Base-by-base conservation (phyloP, 2,329 filamentous ascomycete species). In the Stagonosporopsis tanaceti region DNA sequence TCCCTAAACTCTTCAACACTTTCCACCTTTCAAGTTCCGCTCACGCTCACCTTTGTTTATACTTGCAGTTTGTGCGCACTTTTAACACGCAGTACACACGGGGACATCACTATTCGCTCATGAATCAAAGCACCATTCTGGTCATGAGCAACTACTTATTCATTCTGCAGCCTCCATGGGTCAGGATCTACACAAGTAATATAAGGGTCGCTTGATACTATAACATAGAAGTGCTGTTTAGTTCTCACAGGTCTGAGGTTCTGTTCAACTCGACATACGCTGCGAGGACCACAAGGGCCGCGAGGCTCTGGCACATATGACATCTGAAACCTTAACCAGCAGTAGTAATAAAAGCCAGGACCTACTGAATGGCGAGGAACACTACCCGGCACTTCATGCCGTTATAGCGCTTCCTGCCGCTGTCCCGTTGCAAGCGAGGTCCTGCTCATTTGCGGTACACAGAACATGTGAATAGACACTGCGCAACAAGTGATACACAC, bases 401-500 rank as follows among this genome's bases (percentile, higher is more conserved):
- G 9, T 46, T 14, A 6, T 11, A 35, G 17, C 42, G 47, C 15
- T 14, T 52, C 42, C 38, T 48, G 47, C 38, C 37, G 47, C 8
- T 37, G 11, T 40, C 12, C 34, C 39, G 45, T 25, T 27, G 22
- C 22, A 50, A 45, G 39, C 32, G 15, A 45, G 17, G 24, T 22
- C 45, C 32, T 40, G 34, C 17, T 48, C 38, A 45, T 39, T 44
- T 17, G 30, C 32, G 20, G 32, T 25, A 45, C 4, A 30, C 34
- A 17, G 32, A 32, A 15, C 6, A 28, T 27, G 14, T 15, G 12
- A 39, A 38, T 17, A 45, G n/a, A 9, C 22, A 24, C 25, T 14
- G 6, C 35, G 30, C n/a, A 3, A 39, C 45, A 44, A 15, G 24
- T 44, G 17, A 27, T 48, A 54, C 52, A 59, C 25, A 41, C 22